Evolutionary conservation across 148 eudicot species (phyloP), one percentile per base, ranked within the genome.

Genomic region (Silene conica): DNA sequence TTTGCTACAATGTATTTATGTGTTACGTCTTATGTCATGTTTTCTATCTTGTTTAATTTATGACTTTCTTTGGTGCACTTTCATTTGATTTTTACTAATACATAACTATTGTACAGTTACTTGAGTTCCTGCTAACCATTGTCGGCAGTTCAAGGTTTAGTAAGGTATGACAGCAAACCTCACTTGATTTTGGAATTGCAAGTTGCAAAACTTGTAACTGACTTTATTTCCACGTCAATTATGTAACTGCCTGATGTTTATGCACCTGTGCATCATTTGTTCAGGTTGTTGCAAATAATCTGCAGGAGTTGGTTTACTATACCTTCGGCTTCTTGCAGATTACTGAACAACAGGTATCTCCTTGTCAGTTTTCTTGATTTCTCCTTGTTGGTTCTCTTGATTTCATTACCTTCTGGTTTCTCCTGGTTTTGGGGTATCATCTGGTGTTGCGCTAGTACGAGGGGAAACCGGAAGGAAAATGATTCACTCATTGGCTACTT

Each of bases 321-420:
- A 82, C 89, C 57, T 80, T 90, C 41, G 92, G 89, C 70, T 95
- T 92, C 81, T 82, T 92, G 80, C 99, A 95, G 81, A 89, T 90
- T 66, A 95, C 97, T 12, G 96, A 92, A 80, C 92, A 92, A 50
- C 99, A 95, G 97, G 99, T 95, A 79, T 48, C 65, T 15, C 59
- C 23, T 25, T 66, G 21, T 14, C 66, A n/a, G 6, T 20, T 64
- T 1, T 34, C 58, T 62, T 46, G 6, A 11, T 72, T 50, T 28
- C 23, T n/a, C 61, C 19, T n/a, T n/a, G n/a, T n/a, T n/a, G n/a
- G n/a, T n/a, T n/a, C n/a, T n/a, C n/a, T n/a, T n/a, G n/a, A n/a
- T n/a, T n/a, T n/a, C n/a, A n/a, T n/a, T n/a, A n/a, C n/a, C 63
- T 20, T 59, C 19, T 4, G 14, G 63, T 21, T 59, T 9, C 25